These are phyloP conservation scores for Pleurotus salmoneostramineus DNA, from an alignment of 768 basidiomycete genomes.

Conservation along the genomic window DNA sequence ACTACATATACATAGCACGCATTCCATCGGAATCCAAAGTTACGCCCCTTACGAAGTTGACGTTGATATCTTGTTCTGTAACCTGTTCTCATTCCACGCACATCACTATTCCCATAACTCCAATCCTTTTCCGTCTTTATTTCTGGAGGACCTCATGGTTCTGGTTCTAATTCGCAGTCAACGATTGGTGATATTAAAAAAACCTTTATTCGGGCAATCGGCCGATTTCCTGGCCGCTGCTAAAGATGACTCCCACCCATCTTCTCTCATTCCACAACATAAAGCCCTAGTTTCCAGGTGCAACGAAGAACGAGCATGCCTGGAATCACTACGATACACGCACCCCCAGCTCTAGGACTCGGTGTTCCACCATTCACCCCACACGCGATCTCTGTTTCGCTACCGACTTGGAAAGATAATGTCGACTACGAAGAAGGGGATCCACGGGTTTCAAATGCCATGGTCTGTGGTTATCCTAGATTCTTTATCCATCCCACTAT, in stretches of 20 bases:
- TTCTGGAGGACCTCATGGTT: too few species aligned
- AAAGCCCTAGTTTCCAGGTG: too few species aligned
- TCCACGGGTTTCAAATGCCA: conserved; percentile 50
- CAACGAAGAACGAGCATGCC: neutral
- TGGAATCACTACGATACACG: neutral
- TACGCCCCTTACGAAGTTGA: too few species aligned
- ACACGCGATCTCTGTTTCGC: conserved; percentile 78
- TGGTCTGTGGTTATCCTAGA: conserved; percentile 75
- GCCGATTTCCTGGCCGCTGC: neutral
- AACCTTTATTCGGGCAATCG: neutral
- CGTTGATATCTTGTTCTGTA: too few species aligned
- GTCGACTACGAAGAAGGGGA: conserved; percentile 75
- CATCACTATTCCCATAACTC: too few species aligned
- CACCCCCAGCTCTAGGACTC: conserved; percentile 24
- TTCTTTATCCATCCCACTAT: conserved; percentile 75
- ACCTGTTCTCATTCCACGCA: too few species aligned
- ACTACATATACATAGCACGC: too few species aligned
- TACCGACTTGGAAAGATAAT: conserved; percentile 75
- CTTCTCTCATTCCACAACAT: neutral
- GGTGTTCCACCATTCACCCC: conserved; percentile 50
- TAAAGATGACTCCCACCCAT: neutral
- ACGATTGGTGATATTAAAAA: neutral
- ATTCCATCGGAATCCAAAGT: too few species aligned
- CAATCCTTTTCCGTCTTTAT: too few species aligned
- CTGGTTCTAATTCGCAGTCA: too few species aligned